Base-by-base conservation (phyloP, 2,329 filamentous ascomycete genomes). In the Pseudopithomyces maydicus region DNA sequence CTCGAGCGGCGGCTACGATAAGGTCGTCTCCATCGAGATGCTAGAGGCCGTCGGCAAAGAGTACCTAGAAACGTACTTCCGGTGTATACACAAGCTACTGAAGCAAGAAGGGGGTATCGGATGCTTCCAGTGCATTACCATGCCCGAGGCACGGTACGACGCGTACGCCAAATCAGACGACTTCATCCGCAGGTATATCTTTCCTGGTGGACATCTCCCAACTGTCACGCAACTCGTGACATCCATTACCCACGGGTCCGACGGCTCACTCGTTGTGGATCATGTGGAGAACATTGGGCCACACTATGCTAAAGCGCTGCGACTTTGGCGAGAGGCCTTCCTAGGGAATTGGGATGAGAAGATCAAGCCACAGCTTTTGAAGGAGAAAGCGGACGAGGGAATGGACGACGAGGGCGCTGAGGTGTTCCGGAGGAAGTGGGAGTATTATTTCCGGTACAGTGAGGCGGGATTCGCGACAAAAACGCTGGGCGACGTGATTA, bases 171-270 rank as follows among this genome's bases (percentile, higher is more conserved):
- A 83, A 64, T 82, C 84, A 2, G 85, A 89, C 71, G 89, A 91
- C 69, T 92, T 92, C 74, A 91, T 92, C 69, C 84, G 88, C 55
- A 86, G 87, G 59, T 90, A 92, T 74, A 91, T 92, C 53, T 92
- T 92, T 74, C 90, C 89, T 0, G 89, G 89, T n/a, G 90, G 89
- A 0, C 88, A 91, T 67, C 77, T 92, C 70, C 67, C 90, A 78
- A 41, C 92, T 84, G 55, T 89, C 77, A 64, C 86, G 81, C 67
- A 97, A 79, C 57, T 88, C 76, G n/a, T 88, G 76, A 67, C 85
- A 83, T 70, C 87, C 33, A 88, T 92, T 61, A 83, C 81, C 39
- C 79, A 79, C 23, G 86, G 86, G 33, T 88, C 87, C 0, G 74
- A 80, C 10, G 85, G 86, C 0, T 84, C 83, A 0, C 78, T 92